phyloP scores from a whole-genome alignment of 2,329 filamentous ascomycete genomes.

The Talaromyces sp. region DNA sequence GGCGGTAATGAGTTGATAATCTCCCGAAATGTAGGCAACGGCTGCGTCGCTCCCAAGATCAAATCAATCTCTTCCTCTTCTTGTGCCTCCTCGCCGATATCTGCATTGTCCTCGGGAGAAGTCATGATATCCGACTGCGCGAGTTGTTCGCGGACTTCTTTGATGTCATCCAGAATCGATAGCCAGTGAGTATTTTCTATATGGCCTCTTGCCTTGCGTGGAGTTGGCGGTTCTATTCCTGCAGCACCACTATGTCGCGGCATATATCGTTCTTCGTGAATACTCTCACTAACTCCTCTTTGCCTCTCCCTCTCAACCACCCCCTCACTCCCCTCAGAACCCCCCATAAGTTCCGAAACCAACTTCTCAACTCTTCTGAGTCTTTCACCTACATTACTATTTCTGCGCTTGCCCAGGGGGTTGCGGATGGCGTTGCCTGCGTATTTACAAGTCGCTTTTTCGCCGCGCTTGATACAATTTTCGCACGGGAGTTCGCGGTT shows the following conservation, averaged over 20 bases:
- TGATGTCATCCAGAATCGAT: constrained; percentile 21
- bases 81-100: background rate
- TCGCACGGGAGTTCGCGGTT: constrained; percentile 20
- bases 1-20: constrained; percentile 18
- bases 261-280: background rate
- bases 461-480: constrained; percentile 16
- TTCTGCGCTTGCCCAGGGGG: constrained; percentile 10
- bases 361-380: constrained; percentile 19
- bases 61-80: constrained; percentile 16
- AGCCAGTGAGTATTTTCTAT: constrained; percentile 15
- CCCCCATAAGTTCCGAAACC: constrained; percentile 17
- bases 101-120: background rate
- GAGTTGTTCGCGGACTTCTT: constrained; percentile 20
- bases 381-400: constrained; percentile 64
- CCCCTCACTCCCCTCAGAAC: background rate
- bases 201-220: background rate
- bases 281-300: background rate
- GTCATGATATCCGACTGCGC: constrained; percentile 16
- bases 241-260: background rate
- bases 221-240: background rate
- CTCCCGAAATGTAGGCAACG: constrained; percentile 8
- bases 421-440: constrained; percentile 20
- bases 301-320: background rate
- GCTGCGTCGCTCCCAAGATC: constrained; percentile 14
- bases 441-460: constrained; percentile 17